Base-by-base conservation (phyloP, 768 basidiomycete species). In the Kondoa malvinella region DNA sequence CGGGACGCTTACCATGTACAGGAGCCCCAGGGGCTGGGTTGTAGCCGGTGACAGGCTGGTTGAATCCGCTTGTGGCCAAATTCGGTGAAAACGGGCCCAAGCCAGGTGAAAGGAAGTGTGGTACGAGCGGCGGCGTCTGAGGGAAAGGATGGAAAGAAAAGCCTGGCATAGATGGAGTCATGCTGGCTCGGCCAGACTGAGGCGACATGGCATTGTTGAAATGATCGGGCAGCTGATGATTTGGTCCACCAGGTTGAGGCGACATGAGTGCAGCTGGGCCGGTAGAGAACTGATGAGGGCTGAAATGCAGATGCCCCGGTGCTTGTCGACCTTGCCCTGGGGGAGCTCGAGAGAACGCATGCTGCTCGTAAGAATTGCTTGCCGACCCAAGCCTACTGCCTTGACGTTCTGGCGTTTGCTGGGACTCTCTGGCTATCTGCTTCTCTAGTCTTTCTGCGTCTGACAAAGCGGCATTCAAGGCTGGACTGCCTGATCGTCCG, bases 141-240 rank as follows among this genome's bases (percentile, higher is more conserved):
- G 76, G 73, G 66, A 73, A 75, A 56, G 83, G 83, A 21, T 86
- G 80, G 77, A 95, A 92, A 15, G 85, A 86, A 78, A 95, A 97
- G 3, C 89, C 85, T 0, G 94, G 94, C 92, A 97, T 71, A 59
- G 77, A 78, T 12, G 78, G 70, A 0, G 79, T 79, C 77, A 79
- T 78, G n/a, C 74, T 68, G 66, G 77, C 76, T 0, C 76, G 74
- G 1, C 75, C 76, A 12, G 78, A 75, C 34, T 73, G 74, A 65
- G 74, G 72, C 15, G 71, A 63, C 61, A 63, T 63, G n/a, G 61
- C 29, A n/a, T 63, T 32, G 61, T 17, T 17, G 15, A 14, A 57
- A 34, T 67, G 65, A 16, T 57, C 59, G 21, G 68, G 8, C 40
- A 21, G 21, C 40, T 50, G 8, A n/a, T n/a, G n/a, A 21, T 21